A percentile compares a stretch with the other conserved stretches of the same genome.
Evolutionary conservation across 257 asterid species (phyloP).

Genomic region (Cruciata laevipes): DNA sequence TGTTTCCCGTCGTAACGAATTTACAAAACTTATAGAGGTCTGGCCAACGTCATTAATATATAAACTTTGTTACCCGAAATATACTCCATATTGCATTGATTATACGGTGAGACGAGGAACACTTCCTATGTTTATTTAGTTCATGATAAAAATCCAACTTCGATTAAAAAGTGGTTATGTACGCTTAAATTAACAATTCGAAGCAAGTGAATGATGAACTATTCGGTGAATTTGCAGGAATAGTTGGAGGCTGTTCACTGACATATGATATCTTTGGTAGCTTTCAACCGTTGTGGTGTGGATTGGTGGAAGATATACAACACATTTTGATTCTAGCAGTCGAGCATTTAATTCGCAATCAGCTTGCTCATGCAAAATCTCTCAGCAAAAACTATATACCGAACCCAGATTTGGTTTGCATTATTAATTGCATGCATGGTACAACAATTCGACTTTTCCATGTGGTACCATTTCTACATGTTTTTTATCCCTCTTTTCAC

Average conservation of each 20-base stretch:
- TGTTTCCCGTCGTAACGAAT: too few species aligned
- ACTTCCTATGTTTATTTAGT: too few species aligned
- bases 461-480: neutral
- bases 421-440: neutral
- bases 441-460: neutral
- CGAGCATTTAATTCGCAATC: neutral
- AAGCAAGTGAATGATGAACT: neutral
- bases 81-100: too few species aligned
- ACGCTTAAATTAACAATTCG: neutral
- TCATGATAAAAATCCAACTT: too few species aligned
- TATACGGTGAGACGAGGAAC: too few species aligned
- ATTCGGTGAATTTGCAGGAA: neutral
- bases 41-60: too few species aligned
- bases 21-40: too few species aligned
- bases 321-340: neutral
- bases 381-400: neutral
- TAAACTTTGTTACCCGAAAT: too few species aligned
- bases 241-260: neutral
- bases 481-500: neutral
- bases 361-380: neutral
- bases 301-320: too few species aligned
- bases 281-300: neutral
- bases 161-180: too few species aligned
- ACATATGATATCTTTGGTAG: slow-evolving; percentile 1
- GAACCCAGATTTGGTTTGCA: slow-evolving; percentile 1